Evolutionary conservation across 805 yeast species (phyloP).

Genomic region (Candida sakaeoensis): DNA sequence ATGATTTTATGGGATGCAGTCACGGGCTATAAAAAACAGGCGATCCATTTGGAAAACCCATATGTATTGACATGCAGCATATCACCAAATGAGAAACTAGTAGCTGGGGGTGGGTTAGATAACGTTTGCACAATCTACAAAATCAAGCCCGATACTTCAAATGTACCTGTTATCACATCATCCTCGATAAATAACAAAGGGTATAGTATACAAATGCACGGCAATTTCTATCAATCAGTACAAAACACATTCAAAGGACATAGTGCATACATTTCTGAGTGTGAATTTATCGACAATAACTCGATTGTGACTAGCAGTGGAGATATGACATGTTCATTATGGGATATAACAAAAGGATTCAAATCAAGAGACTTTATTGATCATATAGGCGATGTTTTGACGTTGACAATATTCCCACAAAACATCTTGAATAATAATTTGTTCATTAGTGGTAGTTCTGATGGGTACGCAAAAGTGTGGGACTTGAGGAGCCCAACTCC

Average conservation of each 20-base stretch:
- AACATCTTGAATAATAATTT: constrained; percentile 17
- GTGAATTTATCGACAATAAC: constrained; percentile 59
- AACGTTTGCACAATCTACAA: constrained; percentile 73
- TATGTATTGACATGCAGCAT: constrained; percentile 78
- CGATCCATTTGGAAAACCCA: constrained; percentile 67
- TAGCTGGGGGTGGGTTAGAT: constrained; percentile 82
- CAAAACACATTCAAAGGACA: constrained; percentile 71
- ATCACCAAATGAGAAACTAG: constrained; percentile 59
- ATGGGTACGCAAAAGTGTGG: constrained; percentile 66
- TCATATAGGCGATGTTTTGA: constrained; percentile 70
- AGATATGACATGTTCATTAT: constrained; percentile 71
- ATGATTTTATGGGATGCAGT: constrained; percentile 79
- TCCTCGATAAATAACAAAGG: constrained; percentile 3
- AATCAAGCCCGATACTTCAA: constrained; percentile 13
- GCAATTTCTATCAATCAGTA: constrained; percentile 25
- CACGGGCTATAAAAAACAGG: constrained; percentile 66
- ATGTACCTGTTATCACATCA: constrained; percentile 6
- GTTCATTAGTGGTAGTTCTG: constrained; percentile 66
- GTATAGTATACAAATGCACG: constrained; percentile 11
- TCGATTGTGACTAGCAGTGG: constrained; percentile 71
- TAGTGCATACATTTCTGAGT: constrained; percentile 73
- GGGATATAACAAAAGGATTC: constrained; percentile 71
- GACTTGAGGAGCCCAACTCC: constrained; percentile 52
- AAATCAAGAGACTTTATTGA: constrained; percentile 54
- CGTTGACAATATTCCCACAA: constrained; percentile 28